phyloP scores from a whole-genome alignment of 2,329 filamentous ascomycete species.

The Arthroderma sp. region DNA sequence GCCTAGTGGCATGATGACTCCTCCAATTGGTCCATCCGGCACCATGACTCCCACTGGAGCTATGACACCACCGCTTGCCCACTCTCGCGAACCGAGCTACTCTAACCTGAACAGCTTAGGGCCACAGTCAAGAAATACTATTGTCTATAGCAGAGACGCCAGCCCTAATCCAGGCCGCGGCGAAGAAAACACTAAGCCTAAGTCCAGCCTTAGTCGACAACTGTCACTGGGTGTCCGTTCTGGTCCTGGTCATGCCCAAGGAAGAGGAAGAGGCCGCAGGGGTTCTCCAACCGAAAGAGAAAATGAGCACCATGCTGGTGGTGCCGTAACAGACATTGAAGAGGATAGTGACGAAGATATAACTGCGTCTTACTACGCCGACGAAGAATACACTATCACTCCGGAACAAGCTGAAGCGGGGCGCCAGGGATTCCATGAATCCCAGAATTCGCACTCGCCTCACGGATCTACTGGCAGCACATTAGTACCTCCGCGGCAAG shows the following conservation, averaged over 20 bases:
- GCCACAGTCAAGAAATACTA: no score
- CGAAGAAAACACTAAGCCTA: conserved; percentile 15
- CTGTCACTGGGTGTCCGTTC: conserved; percentile 28
- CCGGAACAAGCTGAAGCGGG: conserved; percentile 22
- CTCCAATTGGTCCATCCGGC: no score
- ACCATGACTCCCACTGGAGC: no score
- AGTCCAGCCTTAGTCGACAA: conserved; percentile 22
- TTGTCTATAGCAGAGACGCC: conserved; percentile 12
- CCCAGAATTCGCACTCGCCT: no score
- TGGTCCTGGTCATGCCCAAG: conserved; percentile 24
- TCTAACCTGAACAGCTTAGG: no score
- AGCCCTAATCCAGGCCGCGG: conserved; percentile 15
- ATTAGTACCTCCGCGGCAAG: no score
- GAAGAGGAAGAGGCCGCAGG: no score
- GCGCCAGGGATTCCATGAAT: conserved; percentile 6
- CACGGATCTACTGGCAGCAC: no score
- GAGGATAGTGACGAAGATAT: conserved; percentile 27
- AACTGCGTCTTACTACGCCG: conserved; percentile 23
- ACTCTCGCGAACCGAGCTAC: no score
- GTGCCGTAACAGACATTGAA: conserved; percentile 19
- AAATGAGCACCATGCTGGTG: conserved; percentile 19
- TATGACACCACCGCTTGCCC: no score
- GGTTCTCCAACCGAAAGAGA: conserved; percentile 10
- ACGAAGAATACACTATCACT: conserved; percentile 28
- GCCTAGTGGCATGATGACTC: background rate